Base-by-base conservation (phyloP, 257 asterid genomes). In the Scutellaria minor region DNA sequence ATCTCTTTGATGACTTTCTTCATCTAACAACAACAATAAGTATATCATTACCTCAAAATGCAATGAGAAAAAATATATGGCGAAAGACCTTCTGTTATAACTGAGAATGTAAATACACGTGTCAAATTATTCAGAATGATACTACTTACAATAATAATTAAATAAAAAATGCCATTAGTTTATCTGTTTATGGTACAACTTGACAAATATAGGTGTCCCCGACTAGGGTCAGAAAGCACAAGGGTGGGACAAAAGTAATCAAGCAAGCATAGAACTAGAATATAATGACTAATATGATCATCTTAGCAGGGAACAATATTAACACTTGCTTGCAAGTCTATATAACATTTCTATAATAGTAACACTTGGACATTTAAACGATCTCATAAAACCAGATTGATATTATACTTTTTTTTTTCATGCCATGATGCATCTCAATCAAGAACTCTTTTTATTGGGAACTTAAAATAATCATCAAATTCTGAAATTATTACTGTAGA, bases 1-100 rank as follows among this genome's bases (percentile, higher is more conserved):
- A 64, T 88, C 91, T 69, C 79, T 59, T 69, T 73, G 89, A 69
- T 82, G 85, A 74, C 72, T 69, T 48, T 80, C 80, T 61, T 80
- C 90, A 81, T 83, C 96, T 89, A 77, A 73, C 69, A 76, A 79
- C 70, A 73, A 61, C 42, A 67, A 74, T 55, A 44, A 65, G 40
- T 57, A 24, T 2, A 68, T 62, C 64, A 70, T 73, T 64, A 66
- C 64, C 6, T 58, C 62, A 37, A 24, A 58, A 68, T 31, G 59
- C 37, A 2, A 51, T 54, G 39, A 9, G 39, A 42, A 62, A 59
- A 57, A 42, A 61, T 37, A 27, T 18, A 9, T 7, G 37, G 62
- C 56, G 7, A 57, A 67, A 70, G 20, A 6, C 22, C 7, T 20
- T 31, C 7, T 10, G 44, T 50, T 50, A 52, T 46, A 6, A 54